A percentile compares a stretch with the other conserved stretches of the same genome.
Conservation (phyloP, 2,329 filamentous ascomycete species). For the Lecanoromycetidae sp. region DNA sequence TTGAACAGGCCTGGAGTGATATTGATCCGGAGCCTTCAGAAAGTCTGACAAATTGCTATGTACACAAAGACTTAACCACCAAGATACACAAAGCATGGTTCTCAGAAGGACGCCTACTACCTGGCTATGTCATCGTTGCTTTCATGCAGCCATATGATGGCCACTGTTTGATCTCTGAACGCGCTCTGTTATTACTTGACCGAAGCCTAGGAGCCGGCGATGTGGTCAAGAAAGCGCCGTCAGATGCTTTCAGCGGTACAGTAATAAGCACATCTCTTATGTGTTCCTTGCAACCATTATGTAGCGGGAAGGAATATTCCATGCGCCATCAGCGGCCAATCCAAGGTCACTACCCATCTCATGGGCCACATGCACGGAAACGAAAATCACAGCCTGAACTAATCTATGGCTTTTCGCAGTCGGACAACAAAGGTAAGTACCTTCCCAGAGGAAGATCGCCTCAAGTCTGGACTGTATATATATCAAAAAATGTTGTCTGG, state of each 20-base stretch:
- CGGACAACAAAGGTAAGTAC: no score
- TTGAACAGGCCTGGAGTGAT: constrained; percentile 27
- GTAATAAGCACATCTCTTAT: constrained; percentile 38
- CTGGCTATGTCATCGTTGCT: constrained; percentile 39
- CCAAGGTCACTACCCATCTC: constrained; percentile 1
- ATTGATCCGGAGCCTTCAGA: constrained; percentile 20
- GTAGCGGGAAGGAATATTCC: constrained; percentile 16
- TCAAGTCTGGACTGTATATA: no score
- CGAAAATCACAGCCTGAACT: not conserved
- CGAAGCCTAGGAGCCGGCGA: constrained; percentile 44
- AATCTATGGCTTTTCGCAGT: constrained; percentile 1
- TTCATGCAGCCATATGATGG: constrained; percentile 30
- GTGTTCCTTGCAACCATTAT: constrained; percentile 33
- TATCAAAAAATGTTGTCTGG: no score
- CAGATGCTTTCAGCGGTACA: constrained; percentile 41
- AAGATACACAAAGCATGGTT: constrained; percentile 21
- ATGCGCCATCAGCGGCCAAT: not conserved
- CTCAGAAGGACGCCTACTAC: constrained; percentile 31
- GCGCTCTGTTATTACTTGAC: constrained; percentile 40
- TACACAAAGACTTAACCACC: constrained; percentile 23
- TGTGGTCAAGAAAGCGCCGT: constrained; percentile 39
- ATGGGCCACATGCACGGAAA: not conserved
- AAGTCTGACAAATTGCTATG: constrained; percentile 25
- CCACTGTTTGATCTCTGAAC: constrained; percentile 31
- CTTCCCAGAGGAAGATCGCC: no score